phyloP scores from a whole-genome alignment of 2,329 filamentous ascomycete species.

The Ploettnerulaceae sp. region DNA sequence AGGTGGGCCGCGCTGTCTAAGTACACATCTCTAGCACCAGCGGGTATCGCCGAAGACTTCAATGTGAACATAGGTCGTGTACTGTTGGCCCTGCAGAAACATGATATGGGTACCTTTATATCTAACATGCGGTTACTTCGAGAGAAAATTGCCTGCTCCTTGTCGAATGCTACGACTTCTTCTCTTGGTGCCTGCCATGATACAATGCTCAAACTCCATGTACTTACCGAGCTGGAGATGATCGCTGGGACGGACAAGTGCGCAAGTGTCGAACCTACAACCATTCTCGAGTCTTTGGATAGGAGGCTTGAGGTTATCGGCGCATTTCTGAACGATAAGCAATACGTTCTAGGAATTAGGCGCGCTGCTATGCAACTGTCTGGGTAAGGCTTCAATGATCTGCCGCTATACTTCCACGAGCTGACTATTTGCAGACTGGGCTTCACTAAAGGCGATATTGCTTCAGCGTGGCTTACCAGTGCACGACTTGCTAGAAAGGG shows the following conservation, averaged over 20 bases:
- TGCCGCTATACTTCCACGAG: background rate
- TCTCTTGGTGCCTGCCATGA: constrained; percentile 84
- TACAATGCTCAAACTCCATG: constrained; percentile 78
- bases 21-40: constrained; percentile 52
- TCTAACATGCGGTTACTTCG: constrained; percentile 59
- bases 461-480: constrained; percentile 78
- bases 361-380: constrained; percentile 82
- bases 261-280: constrained; percentile 31
- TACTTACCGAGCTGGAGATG: constrained; percentile 79
- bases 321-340: constrained; percentile 86
- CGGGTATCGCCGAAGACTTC: constrained; percentile 58
- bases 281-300: constrained; percentile 53
- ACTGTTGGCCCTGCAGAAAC: constrained; percentile 54
- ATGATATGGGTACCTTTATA: constrained; percentile 48
- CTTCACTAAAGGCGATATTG: constrained; percentile 70
- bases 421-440: constrained; percentile 37
- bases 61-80: constrained; percentile 73
- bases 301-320: constrained; percentile 85
- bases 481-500: constrained; percentile 83
- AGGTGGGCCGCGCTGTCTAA: constrained; percentile 72
- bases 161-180: constrained; percentile 71
- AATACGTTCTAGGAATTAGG: constrained; percentile 82
- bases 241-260: constrained; percentile 51
- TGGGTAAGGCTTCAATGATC: constrained; percentile 42
- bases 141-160: constrained; percentile 63